These are phyloP conservation scores for Inga oerstediana DNA, from an alignment of 306 rosid genomes.

Conservation along the genomic window DNA sequence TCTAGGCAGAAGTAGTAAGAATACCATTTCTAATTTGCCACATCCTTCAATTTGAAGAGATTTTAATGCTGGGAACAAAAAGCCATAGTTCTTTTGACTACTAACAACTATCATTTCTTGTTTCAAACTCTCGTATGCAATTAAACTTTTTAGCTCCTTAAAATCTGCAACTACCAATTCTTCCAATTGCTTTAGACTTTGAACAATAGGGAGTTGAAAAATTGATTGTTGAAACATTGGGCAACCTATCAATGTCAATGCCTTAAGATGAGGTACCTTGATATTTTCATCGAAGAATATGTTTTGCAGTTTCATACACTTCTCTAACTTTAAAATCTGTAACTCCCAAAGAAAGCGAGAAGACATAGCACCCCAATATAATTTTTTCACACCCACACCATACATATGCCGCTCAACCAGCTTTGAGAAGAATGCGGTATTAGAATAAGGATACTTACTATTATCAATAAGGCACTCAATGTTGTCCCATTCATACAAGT, in stretches of 20 bases:
- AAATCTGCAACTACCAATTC: background rate
- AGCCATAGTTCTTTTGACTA: background rate
- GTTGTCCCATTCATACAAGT: background rate
- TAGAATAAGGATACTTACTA: background rate
- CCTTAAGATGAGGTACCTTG: background rate
- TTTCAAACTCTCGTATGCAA: too few relatives aligned
- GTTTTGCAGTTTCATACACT: background rate
- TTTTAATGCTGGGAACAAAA: background rate
- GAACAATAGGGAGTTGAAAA: background rate
- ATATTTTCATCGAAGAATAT: background rate
- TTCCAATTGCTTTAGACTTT: background rate
- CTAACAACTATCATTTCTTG: background rate
- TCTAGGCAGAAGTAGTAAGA: background rate
- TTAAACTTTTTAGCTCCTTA: background rate
- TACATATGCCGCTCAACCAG: background rate
- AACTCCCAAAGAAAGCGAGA: background rate
- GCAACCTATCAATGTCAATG: background rate
- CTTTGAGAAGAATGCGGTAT: background rate
- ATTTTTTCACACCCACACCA: background rate
- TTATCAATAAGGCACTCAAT: background rate
- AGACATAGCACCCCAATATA: background rate
- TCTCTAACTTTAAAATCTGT: background rate
- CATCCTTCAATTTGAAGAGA: background rate
- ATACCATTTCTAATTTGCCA: background rate
- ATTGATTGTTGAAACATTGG: background rate